Percentiles rank a stretch among this genome's conserved stretches.
These are phyloP conservation scores for Purpureocillium lavendulum DNA, from an alignment of 2,329 filamentous ascomycete species.

Conservation along the genomic window DNA sequence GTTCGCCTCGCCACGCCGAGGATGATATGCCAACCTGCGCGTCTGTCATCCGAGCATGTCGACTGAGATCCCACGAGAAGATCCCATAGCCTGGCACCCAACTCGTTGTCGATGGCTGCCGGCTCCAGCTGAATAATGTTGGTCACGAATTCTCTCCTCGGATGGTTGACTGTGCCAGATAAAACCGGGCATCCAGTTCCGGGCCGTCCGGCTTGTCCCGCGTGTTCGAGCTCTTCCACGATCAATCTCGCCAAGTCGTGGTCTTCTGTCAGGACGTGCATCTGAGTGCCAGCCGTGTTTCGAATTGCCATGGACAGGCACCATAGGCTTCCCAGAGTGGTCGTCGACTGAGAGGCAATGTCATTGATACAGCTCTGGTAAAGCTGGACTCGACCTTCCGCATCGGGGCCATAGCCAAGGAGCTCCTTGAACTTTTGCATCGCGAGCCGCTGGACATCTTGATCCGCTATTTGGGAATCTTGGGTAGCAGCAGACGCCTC, in stretches of 20 bases:
- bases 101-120: constrained; percentile 49
- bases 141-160: constrained; percentile 48
- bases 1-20: constrained; percentile 34
- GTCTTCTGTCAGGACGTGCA: constrained; percentile 50
- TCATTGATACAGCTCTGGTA: constrained; percentile 61
- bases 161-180: constrained; percentile 38
- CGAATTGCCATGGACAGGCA: constrained; percentile 47
- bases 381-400: constrained; percentile 50
- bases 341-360: constrained; percentile 52
- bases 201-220: constrained; percentile 23
- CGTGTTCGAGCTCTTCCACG: constrained; percentile 55
- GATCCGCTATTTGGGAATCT: constrained; percentile 46
- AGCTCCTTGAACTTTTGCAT: constrained; percentile 52
- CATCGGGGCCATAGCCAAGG: constrained; percentile 44
- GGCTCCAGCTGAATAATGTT: constrained; percentile 54
- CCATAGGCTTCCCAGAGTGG: constrained; percentile 65
- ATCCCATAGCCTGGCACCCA: constrained; percentile 62
- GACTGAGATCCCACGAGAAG: constrained; percentile 59
- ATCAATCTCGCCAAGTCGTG: constrained; percentile 54
- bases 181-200: constrained; percentile 35
- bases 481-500: constrained; percentile 54
- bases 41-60: constrained; percentile 51
- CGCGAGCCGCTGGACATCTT: constrained; percentile 57
- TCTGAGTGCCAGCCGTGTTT: constrained; percentile 36
- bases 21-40: constrained; percentile 62